phyloP scores from a whole-genome alignment of 2,329 filamentous ascomycete species.

The Esteya vermicola region DNA sequence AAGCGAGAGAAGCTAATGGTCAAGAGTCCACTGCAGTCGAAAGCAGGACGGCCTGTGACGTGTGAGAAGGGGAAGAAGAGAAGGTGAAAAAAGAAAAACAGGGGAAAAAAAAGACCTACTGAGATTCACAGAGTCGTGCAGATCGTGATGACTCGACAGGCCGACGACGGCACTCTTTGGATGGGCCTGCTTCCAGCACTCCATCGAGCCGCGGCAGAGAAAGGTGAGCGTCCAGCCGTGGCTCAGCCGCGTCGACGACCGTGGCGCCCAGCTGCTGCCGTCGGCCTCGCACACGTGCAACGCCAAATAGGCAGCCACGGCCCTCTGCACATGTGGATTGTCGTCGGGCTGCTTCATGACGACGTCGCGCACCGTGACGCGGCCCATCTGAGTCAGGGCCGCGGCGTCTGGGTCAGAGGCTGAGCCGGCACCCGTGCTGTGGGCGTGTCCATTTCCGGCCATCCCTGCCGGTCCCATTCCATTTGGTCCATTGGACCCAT shows the following conservation, averaged over 20 bases:
- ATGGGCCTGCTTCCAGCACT: constrained; percentile 34
- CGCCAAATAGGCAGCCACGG: constrained; percentile 34
- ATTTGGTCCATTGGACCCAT: no score
- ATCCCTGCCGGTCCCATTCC: no score
- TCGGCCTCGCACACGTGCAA: constrained; percentile 28
- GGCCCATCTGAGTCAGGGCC: background rate
- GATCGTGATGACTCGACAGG: constrained; percentile 32
- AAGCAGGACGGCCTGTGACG: constrained; percentile 41
- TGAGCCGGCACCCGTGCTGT: constrained; percentile 19
- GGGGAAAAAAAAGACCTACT: no score
- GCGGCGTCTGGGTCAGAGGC: constrained; percentile 15
- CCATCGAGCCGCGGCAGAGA: constrained; percentile 36
- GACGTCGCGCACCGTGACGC: background rate
- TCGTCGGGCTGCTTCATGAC: constrained; percentile 31
- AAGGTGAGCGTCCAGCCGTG: constrained; percentile 41
- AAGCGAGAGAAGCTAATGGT: constrained; percentile 33
- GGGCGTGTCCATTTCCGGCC: constrained; percentile 16
- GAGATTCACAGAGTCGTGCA: constrained; percentile 27
- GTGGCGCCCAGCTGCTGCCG: constrained; percentile 31
- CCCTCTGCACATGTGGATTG: constrained; percentile 32
- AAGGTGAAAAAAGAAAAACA: no score
- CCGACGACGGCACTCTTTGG: constrained; percentile 26
- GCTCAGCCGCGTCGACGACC: constrained; percentile 26
- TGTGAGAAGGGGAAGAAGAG: no score
- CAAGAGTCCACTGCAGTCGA: constrained; percentile 41